Evolutionary conservation across 495 filamentous ascomycete species (phyloP).

Genomic region (Tuber borchii): DNA sequence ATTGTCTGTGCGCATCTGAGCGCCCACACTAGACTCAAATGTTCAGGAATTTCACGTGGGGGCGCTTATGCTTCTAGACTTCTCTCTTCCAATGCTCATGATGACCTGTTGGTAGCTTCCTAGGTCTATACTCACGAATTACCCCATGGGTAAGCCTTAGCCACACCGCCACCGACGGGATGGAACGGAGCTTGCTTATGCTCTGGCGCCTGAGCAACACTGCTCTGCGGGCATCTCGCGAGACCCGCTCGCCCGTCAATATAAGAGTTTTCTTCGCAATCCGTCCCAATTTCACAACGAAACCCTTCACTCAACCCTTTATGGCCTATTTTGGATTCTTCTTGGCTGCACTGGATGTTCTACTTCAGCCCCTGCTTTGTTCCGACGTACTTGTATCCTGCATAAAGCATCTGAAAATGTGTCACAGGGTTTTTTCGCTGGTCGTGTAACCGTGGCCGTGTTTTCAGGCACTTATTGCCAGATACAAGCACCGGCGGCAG

Average conservation of each 20-base stretch:
- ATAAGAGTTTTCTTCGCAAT: not conserved
- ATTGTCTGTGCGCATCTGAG: no score
- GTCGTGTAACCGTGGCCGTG: no score
- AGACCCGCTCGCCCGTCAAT: not conserved
- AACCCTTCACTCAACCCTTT: not conserved
- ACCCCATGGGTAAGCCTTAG: not conserved
- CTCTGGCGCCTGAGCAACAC: not conserved
- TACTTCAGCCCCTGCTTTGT: not conserved
- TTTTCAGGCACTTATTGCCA: no score
- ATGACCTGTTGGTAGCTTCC: not conserved
- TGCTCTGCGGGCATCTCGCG: not conserved
- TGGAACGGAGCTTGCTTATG: not conserved
- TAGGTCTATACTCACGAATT: not conserved
- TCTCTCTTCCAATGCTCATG: not conserved
- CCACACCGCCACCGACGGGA: not conserved
- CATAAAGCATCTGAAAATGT: no score
- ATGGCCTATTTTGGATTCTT: not conserved
- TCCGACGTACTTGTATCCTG: not conserved
- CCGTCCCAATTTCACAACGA: not conserved
- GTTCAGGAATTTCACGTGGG: no score
- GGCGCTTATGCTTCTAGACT: not conserved
- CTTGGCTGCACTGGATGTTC: not conserved
- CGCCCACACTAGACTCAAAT: no score
- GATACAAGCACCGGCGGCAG: not conserved
- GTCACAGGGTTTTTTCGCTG: no score